These are phyloP conservation scores for Paramecium bursaria DNA, from an alignment of 73 alveolate genomes.

Conservation along the genomic window DNA sequence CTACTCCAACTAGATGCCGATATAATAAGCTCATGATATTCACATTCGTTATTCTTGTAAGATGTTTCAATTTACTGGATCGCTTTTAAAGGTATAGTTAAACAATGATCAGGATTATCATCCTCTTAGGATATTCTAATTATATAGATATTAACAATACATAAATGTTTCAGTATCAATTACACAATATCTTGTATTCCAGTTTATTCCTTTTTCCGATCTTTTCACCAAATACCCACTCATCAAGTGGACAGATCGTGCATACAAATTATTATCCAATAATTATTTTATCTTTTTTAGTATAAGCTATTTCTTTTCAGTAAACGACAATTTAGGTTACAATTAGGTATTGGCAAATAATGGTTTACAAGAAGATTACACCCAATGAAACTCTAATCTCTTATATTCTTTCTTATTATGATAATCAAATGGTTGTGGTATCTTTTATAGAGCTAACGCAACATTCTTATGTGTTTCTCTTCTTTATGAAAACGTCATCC, in stretches of 20 bases:
- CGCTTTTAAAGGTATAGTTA: neutral
- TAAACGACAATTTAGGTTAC: neutral
- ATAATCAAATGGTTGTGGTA: constrained; percentile 47
- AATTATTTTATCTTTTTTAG: constrained; percentile 8
- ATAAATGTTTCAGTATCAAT: constrained; percentile 1
- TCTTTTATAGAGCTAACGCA: constrained; percentile 37
- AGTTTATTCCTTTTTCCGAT: constrained; percentile 40
- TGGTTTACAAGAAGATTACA: neutral
- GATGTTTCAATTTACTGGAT: neutral
- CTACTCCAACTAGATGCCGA: constrained; percentile 31
- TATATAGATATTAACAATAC: neutral
- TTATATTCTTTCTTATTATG: constrained; percentile 26
- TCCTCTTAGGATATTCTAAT: constrained; percentile 45
- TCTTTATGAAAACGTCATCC: constrained; percentile 56
- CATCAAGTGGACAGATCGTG: neutral
- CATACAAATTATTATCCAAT: neutral
- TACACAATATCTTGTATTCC: constrained; percentile 50
- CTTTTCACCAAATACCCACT: constrained; percentile 33
- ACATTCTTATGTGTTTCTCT: constrained; percentile 50
- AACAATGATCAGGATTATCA: constrained; percentile 52
- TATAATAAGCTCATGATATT: neutral
- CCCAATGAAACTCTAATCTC: constrained; percentile 35
- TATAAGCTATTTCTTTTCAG: constrained; percentile 8
- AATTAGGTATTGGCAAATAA: neutral
- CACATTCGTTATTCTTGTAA: neutral